Evolutionary conservation across 768 basidiomycete species (phyloP), one percentile per base, ranked within the genome.

Genomic region (Saitozyma sp.): DNA sequence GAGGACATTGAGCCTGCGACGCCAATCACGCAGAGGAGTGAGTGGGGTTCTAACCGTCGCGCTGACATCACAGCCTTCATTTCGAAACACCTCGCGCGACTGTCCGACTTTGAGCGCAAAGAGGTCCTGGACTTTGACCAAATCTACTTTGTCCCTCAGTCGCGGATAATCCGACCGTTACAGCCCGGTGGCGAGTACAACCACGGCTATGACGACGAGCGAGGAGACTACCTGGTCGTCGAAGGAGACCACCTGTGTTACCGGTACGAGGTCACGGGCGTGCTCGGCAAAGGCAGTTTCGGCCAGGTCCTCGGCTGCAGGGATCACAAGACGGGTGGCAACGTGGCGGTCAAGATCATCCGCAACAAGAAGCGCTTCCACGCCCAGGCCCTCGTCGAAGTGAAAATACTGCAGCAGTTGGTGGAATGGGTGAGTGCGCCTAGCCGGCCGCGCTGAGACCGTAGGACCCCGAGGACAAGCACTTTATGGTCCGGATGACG

Each of bases 301-400:
- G 96, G 96, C 16, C 96, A 98, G 77, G 96, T 99, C 13, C 80
- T 97, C 17, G 89, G 91, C 75, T 97, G 95, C 79, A 88, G 95
- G 48, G 96, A 98, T 80, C 91, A 98, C 76, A 87, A 86, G 73
- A 92, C 93, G 11, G 96, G 96, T 9, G 86, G 90, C 71, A 93
- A 92, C n/a, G 91, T 98, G 9, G 96, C 96, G 16, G 88, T 99
- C 82, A 99, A 99, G 84, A 98, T 99, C 65, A 98, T 99, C 71
- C 87, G 96, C 46, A 98, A 98, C 83, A 98, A 97, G 84, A 97
- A 98, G 80, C 85, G 96, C 53, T 98, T 98, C 83, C 94, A 98
- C 78, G 91, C 95, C 72, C 96, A 98, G 79, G 96, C 95, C 0
- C 79, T 98, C 50, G 94, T 98, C n/a, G 96, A 98, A 82, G 95